Conservation (phyloP, 768 basidiomycete species). For the Trametes cubensis region DNA sequence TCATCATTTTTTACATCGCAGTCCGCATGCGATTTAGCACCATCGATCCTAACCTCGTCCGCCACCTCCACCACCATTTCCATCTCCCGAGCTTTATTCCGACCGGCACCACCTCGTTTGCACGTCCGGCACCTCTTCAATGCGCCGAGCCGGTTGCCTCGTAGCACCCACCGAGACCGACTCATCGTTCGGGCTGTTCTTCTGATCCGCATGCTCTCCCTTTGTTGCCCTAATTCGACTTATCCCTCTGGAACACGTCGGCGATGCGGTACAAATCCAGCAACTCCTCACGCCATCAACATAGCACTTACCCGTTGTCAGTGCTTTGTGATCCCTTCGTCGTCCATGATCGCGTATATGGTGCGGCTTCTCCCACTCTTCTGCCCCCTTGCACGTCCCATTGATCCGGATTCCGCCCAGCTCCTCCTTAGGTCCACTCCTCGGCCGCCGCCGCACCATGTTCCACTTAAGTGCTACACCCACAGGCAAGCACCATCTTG, state of each 20-base stretch:
- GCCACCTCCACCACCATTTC: constrained; percentile 4
- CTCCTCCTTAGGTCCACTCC: neutral
- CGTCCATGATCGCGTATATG: constrained; percentile 12
- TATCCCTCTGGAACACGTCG: neutral
- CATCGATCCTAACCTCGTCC: constrained; percentile 13
- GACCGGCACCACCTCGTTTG: constrained; percentile 3
- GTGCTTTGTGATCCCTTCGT: constrained; percentile 6
- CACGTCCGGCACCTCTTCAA: neutral
- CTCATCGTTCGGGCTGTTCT: neutral
- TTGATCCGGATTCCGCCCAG: constrained; percentile 3
- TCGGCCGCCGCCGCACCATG: neutral
- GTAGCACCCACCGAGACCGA: neutral
- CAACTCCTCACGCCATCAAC: constrained; percentile 12
- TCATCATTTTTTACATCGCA: constrained; percentile 14
- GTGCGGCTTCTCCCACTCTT: constrained; percentile 8
- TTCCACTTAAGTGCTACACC: neutral
- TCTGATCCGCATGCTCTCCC: neutral
- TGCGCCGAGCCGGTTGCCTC: neutral
- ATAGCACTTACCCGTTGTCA: constrained; percentile 9
- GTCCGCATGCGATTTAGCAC: constrained; percentile 14
- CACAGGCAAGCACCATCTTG: no score
- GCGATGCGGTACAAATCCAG: neutral
- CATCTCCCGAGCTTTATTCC: neutral
- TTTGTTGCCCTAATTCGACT: constrained; percentile 5
- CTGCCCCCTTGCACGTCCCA: constrained; percentile 11